These are phyloP conservation scores for Calocybe indica DNA, from an alignment of 768 basidiomycete genomes.

Conservation along the genomic window DNA sequence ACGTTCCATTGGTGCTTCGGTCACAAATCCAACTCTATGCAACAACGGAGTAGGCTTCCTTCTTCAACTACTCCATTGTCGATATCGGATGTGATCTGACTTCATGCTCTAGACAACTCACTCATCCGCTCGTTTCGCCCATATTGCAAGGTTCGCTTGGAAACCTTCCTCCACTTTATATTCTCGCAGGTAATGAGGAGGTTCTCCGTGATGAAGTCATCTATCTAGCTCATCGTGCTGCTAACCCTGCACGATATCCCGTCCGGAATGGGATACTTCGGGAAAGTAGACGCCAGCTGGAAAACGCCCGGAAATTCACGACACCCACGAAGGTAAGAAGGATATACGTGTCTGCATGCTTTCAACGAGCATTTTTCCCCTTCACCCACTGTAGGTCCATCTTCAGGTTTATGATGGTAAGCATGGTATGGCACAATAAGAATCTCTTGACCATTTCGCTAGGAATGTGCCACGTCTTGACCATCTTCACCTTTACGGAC, in stretches of 20 bases:
- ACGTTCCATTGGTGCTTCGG: conserved; percentile 39
- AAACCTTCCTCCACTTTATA: conserved; percentile 70
- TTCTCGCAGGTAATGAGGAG: conserved; percentile 69
- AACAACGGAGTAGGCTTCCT: conserved; percentile 52
- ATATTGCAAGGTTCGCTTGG: conserved; percentile 67
- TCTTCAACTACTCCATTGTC: not conserved
- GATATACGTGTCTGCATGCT: not conserved
- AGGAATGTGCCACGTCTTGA: conserved; percentile 74
- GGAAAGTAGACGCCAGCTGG: conserved; percentile 39
- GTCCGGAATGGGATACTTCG: conserved; percentile 46
- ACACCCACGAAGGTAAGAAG: conserved; percentile 43
- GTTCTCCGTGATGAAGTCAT: conserved; percentile 75
- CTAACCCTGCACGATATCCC: conserved; percentile 62
- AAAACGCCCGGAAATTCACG: conserved; percentile 44
- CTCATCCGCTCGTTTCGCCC: conserved; percentile 71
- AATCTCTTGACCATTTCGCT: not conserved
- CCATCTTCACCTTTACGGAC: conserved; percentile 62
- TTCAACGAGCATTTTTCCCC: not conserved
- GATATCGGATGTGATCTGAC: not conserved
- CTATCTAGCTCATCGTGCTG: conserved; percentile 75
- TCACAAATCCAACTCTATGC: conserved; percentile 78
- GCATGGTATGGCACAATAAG: conserved; percentile 7
- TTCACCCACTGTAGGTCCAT: conserved; percentile 42
- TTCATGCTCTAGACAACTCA: conserved; percentile 38
- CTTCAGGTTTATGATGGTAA: conserved; percentile 71